Conservation (phyloP, 1,139 yeast species). For the Zygosaccharomyces pseudobailii region DNA sequence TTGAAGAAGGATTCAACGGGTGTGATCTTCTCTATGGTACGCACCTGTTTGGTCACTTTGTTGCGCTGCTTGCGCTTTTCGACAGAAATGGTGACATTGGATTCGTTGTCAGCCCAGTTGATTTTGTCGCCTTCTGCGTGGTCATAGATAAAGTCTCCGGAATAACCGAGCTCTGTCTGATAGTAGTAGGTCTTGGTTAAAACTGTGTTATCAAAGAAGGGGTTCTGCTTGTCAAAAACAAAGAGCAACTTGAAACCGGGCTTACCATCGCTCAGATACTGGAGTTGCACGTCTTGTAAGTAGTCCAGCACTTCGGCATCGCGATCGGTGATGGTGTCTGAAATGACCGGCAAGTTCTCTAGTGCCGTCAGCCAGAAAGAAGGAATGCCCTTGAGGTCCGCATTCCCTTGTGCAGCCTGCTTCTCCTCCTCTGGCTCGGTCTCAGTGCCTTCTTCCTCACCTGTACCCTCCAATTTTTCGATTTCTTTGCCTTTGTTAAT, state of each 20-base stretch:
- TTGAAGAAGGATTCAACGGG: constrained; percentile 93
- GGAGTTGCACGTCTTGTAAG: constrained; percentile 69
- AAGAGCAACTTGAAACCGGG: constrained; percentile 91
- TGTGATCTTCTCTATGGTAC: constrained; percentile 90
- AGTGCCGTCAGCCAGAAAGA: constrained; percentile 95
- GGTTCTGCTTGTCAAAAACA: constrained; percentile 66
- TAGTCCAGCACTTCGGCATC: constrained; percentile 78
- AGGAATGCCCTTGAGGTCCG: constrained; percentile 69
- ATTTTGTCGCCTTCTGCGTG: constrained; percentile 91
- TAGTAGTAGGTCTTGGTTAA: constrained; percentile 87
- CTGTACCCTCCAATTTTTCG: constrained; percentile 44
- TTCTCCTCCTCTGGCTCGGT: constrained; percentile 45
- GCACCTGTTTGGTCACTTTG: constrained; percentile 93
- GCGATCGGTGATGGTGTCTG: constrained; percentile 84
- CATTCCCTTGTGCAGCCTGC: constrained; percentile 42
- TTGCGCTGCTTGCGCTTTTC: constrained; percentile 98
- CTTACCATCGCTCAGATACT: constrained; percentile 59
- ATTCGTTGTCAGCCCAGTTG: constrained; percentile 76
- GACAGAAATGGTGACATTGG: constrained; percentile 76
- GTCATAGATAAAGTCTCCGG: constrained; percentile 95
- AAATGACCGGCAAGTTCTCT: constrained; percentile 75
- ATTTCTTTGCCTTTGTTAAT: constrained; percentile 70
- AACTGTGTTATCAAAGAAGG: constrained; percentile 65
- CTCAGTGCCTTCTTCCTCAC: constrained; percentile 42
- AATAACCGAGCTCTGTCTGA: constrained; percentile 89